Percentiles rank a stretch among this genome's conserved stretches.
Conservation (phyloP, 2,329 filamentous ascomycete genomes). For the Thielaviopsis musarum region DNA sequence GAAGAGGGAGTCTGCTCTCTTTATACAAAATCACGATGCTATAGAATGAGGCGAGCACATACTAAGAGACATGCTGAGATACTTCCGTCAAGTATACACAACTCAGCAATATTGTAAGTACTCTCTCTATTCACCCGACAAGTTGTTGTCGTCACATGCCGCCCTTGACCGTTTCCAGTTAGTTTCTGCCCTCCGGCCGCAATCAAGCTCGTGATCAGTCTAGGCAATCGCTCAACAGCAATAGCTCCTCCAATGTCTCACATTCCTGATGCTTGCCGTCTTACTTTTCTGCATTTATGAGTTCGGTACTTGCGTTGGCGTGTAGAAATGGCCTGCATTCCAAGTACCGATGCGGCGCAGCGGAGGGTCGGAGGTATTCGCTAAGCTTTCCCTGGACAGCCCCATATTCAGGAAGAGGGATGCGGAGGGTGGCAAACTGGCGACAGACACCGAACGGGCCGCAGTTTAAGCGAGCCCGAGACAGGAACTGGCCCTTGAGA, state of each 20-base stretch:
- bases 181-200: background rate
- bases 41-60: background rate
- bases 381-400: background rate
- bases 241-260: background rate
- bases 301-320: too few relatives aligned
- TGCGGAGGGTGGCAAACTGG: background rate
- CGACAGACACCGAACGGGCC: background rate
- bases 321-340: too few relatives aligned
- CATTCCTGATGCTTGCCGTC: background rate
- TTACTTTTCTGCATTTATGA: too few relatives aligned
- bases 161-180: background rate
- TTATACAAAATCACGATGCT: slow-evolving; percentile 1
- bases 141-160: background rate
- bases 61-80: background rate
- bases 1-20: background rate
- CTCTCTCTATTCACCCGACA: background rate
- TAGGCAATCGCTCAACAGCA: background rate
- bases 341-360: background rate
- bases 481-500: too few relatives aligned
- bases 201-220: background rate
- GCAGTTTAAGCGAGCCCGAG: background rate
- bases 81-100: background rate
- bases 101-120: background rate
- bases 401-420: background rate
- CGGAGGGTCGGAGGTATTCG: background rate